Conservation (phyloP, 768 basidiomycete genomes). For the Asterophora lycoperdoides region DNA sequence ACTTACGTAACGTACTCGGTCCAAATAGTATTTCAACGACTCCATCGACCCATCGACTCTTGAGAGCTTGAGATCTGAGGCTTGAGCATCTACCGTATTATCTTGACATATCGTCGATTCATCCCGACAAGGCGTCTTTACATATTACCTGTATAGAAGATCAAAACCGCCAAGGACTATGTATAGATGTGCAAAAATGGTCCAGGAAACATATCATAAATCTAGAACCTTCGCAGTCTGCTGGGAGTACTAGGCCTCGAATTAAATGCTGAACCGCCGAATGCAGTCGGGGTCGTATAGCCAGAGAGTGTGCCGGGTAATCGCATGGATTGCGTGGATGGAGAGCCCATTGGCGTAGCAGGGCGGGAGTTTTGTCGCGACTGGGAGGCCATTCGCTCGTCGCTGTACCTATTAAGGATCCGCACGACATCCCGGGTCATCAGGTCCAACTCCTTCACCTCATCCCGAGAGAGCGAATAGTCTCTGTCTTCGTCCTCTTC, state of each 20-base stretch:
- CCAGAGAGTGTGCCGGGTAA: constrained; percentile 46
- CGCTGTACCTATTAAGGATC: constrained; percentile 66
- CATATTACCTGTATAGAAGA: background rate
- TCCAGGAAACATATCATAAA: background rate
- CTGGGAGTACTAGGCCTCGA: constrained; percentile 68
- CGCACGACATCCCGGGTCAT: constrained; percentile 71
- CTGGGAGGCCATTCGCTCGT: constrained; percentile 55
- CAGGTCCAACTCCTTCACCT: constrained; percentile 71
- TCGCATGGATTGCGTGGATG: constrained; percentile 34
- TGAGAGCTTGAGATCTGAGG: too few relatives aligned
- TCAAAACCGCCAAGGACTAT: background rate
- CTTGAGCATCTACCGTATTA: background rate
- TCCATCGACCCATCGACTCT: too few relatives aligned
- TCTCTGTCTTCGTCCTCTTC: constrained; percentile 51
- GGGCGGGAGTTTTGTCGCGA: constrained; percentile 62
- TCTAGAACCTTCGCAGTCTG: constrained; percentile 39
- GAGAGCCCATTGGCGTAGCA: constrained; percentile 59
- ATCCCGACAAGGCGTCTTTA: background rate
- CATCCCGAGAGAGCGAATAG: constrained; percentile 57
- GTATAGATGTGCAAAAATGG: background rate
- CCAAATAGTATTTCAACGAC: too few relatives aligned
- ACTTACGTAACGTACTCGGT: too few relatives aligned
- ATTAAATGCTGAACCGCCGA: constrained; percentile 37
- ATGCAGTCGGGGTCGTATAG: constrained; percentile 48
- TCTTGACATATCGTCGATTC: background rate